Evolutionary conservation across 2,329 filamentous ascomycete genomes (phyloP), one percentile per base, ranked within the genome.

Genomic region (Paramyrothecium roridum): DNA sequence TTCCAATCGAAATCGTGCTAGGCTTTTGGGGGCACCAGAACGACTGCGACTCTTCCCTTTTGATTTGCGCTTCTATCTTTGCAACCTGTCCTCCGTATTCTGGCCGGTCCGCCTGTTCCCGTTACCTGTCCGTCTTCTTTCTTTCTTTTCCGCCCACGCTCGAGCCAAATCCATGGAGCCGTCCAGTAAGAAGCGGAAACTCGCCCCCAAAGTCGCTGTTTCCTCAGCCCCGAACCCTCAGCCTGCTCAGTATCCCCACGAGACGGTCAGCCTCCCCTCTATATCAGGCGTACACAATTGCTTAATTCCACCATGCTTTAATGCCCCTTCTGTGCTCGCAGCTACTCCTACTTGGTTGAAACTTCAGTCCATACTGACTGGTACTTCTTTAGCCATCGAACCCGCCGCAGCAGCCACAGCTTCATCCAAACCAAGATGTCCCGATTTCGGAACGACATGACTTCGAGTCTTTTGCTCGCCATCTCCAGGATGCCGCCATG

Each of bases 401-500:
- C 13, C 37, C 52, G 20, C 22, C 30, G 48, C 50, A 30, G 26
- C 50, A 67, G 60, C 61, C 67, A 51, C 67, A 67, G 54, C 70
- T 71, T 53, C 67, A 72, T 68, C 59, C 73, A 63, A 62, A 66
- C 60, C 67, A 75, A 69, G 74, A 79, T 70, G 64, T 70, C 54
- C 68, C 74, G 22, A 55, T 67, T 62, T 66, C 70, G 54, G 79
- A 84, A 63, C 79, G 81, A 61, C 79, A 83, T 70, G 84, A 87
- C 63, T 88, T 87, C 70, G 85, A 87, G 69, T 80, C 82, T 53
- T 87, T 87, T 66, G 85, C 84, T 57, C 80, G 84, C 49, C 85
- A 88, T 72, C 78, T 88, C 48, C 85, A 88, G 66, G 85, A 87
- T 78, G 85, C 84, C 51, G 84, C 85, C 60, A 86, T 86, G 80